Evolutionary conservation across 768 basidiomycete genomes (phyloP), one percentile per base, ranked within the genome.

Genomic region (Tephrocybe sp.): DNA sequence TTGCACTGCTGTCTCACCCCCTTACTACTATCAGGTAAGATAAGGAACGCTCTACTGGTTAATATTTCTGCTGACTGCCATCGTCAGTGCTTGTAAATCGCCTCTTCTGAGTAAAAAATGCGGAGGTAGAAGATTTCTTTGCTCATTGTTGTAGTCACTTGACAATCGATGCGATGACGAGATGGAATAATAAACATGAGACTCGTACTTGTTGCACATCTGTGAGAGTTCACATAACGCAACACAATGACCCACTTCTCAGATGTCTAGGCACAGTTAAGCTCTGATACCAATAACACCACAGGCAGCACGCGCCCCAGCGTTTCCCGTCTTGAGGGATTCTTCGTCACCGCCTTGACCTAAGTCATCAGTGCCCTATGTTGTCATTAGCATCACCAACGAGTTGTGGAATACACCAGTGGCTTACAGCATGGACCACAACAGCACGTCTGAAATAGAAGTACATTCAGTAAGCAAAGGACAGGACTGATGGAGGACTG

Each of bases 301-400:
- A 62, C 91, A 93, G 11, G 91, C 90, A n/a, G 81, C 77, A 50
- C 89, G 75, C 25, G 74, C 82, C 10, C 86, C 86, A 14, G 90
- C 85, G 62, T 92, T 88, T 8, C 90, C 90, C 3, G 88, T 92
- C 64, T 80, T 88, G 50, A 84, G 70, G 18, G 86, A 87, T 56
- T 90, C 88, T 24, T 79, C 72, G 59, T 86, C 76, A 36, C 70
- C 73, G 14, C 88, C 88, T 53, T 68, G 73, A n/a, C 90, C 91
- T 44, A 92, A 75, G 61, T 93, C 91, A 62, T 93, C 91, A 15
- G 79, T 79, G 3, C 88, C 88, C 84, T 53, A 56, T 25, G 39
- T 55, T 36, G 25, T 17, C 45, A 18, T 33, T n/a, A n/a, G n/a
- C n/a, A 41, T 36, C 33, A 24, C 53, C 25, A 46, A 41, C 38